Evolutionary conservation across 176 grass and related monocot genomes (phyloP), one percentile per base, ranked within the genome.

Genomic region (Miscanthus lutarioriparius): DNA sequence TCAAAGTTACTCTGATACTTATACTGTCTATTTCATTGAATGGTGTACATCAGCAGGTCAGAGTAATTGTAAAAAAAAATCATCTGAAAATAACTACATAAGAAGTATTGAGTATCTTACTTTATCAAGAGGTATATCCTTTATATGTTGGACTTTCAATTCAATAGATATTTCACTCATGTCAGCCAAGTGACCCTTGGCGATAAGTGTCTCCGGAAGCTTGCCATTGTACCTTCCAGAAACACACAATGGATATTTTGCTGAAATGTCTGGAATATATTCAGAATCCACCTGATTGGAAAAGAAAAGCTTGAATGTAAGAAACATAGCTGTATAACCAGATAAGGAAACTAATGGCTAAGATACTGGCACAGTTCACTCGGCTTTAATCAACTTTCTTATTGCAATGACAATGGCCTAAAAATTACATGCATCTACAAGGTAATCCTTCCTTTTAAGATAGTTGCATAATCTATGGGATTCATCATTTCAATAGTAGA

Each of bases 201-300:
- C 78, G n/a, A 77, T 90, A 65, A 96, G 83, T 80, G 81, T 82
- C 67, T 89, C 86, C 4, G 91, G 89, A 80, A 96, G 88, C 66
- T 99, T 92, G 73, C 96, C 96, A 86, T 87, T 72, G 71, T 86
- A 96, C 90, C 96, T 95, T 78, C 96, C 96, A 92, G 90, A 99
- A 62, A 96, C 64, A 88, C 86, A 94, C 35, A 90, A 75, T 72
- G 94, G 90, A 72, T 64, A 92, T 74, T 88, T 83, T 85, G 81
- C 83, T 78, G 93, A 99, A 75, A 99, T 64, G 65, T 96, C 96
- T 73, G 89, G 91, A 90, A 99, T 83, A 88, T 92, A 86, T 48
- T 86, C 82, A 83, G 89, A 87, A 82, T 92, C 92, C 78, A 96
- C 83, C 96, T 98, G 86, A 87, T 80, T 89, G 8, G 25, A 79